Percentiles rank a stretch among this genome's conserved stretches.
Evolutionary conservation across 306 rosid genomes (phyloP).

Genomic region (Lathyrus oleraceus): DNA sequence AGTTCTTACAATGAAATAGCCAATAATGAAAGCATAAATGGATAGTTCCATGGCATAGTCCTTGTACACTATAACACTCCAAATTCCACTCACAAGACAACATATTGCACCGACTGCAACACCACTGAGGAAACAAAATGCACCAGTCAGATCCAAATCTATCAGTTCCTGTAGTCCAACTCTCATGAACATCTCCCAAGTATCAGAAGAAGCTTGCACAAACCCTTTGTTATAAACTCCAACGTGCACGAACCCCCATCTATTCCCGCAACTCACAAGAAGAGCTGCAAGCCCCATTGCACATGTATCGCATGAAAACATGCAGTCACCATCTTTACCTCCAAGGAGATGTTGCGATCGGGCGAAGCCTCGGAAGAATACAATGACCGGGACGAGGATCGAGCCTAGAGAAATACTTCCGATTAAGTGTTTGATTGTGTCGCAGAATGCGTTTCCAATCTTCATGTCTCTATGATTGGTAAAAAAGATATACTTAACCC

Average conservation of each 20-base stretch:
- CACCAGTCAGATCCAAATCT: slow-evolving; percentile 69
- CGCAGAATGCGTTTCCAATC: slow-evolving; percentile 43
- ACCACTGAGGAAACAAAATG: slow-evolving; percentile 75
- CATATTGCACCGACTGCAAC: slow-evolving; percentile 59
- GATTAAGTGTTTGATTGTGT: slow-evolving; percentile 49
- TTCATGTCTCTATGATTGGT: slow-evolving; percentile 40
- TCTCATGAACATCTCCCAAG: slow-evolving; percentile 58
- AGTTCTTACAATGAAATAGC: slow-evolving; percentile 76
- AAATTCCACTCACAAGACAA: slow-evolving; percentile 63
- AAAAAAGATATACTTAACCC: slow-evolving; percentile 56
- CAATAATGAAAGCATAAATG: slow-evolving; percentile 64
- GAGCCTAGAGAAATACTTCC: slow-evolving; percentile 73
- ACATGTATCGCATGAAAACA: too few relatives aligned
- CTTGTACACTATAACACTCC: slow-evolving; percentile 57
- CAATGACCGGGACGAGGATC: slow-evolving; percentile 49
- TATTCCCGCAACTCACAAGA: slow-evolving; percentile 53
- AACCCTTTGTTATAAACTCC: slow-evolving; percentile 67
- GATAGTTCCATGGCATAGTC: slow-evolving; percentile 59
- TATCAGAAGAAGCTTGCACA: slow-evolving; percentile 65
- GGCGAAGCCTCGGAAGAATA: slow-evolving; percentile 55
- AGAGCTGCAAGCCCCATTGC: slow-evolving; percentile 42
- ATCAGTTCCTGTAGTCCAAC: slow-evolving; percentile 51
- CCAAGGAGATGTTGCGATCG: slow-evolving; percentile 21
- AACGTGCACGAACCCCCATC: slow-evolving; percentile 87
- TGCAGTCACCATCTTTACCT: too few relatives aligned